phyloP scores from a whole-genome alignment of 768 basidiomycete genomes.

The Crucibulum laeve region DNA sequence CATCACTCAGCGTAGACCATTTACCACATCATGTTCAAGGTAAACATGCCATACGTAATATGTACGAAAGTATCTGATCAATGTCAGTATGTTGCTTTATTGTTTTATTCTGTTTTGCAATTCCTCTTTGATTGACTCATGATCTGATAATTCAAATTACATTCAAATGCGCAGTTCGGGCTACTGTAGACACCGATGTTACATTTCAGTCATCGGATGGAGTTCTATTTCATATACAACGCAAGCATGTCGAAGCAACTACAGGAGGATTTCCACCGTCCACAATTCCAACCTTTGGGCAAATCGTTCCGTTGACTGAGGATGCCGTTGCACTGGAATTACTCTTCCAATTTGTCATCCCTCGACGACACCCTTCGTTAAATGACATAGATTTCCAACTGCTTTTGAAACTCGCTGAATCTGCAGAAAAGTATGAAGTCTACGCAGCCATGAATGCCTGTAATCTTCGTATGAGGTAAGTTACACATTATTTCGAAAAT shows the following conservation, averaged over 20 bases:
- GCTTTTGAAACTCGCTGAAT: slow-evolving; percentile 3
- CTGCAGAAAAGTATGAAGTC: slow-evolving; percentile 5
- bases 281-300: slow-evolving; percentile 1
- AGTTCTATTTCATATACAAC: slow-evolving; percentile 10
- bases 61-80: too few relatives aligned
- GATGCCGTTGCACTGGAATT: slow-evolving; percentile 5
- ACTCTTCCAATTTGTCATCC: slow-evolving; percentile 11
- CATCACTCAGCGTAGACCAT: too few relatives aligned
- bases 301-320: slow-evolving; percentile 8
- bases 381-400: slow-evolving; percentile 1
- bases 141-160: too few relatives aligned
- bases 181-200: slow-evolving; percentile 11
- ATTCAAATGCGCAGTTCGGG: too few relatives aligned
- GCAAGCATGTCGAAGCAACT: slow-evolving; percentile 8
- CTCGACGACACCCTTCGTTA: slow-evolving; percentile 2
- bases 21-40: too few relatives aligned
- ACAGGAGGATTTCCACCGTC: slow-evolving; percentile 9
- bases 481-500: too few relatives aligned
- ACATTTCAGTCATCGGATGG: slow-evolving; percentile 10
- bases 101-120: too few relatives aligned
- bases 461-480: slow-evolving; percentile 3
- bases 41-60: too few relatives aligned
- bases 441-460: slow-evolving; percentile 3
- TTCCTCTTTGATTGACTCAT: too few relatives aligned
- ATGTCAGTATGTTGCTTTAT: too few relatives aligned